Evolutionary conservation across 2,329 filamentous ascomycete species (phyloP), one percentile per base, ranked within the genome.

Genomic region (Xylogone sp.): DNA sequence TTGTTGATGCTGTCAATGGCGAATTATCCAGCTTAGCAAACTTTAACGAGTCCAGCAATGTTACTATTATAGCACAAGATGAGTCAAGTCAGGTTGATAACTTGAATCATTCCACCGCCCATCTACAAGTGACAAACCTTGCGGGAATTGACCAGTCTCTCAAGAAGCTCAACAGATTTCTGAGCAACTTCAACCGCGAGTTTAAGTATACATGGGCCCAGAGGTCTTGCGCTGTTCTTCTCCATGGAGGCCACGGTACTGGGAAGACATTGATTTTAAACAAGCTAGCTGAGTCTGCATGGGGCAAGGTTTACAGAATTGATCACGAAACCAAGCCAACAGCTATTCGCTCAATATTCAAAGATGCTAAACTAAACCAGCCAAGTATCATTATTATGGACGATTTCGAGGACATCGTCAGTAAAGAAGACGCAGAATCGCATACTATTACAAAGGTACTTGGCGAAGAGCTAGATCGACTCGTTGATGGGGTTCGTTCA

Each of bases 381-480:
- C 90, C 90, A 0, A 90, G 87, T 63, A 78, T 95, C 13, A 75
- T 97, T 21, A 68, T 94, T 2, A 85, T 97, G 50, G 91, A 96
- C 66, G 77, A 88, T 50, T 73, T 96, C 16, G 86, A 93, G 42
- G 75, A 79, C 39, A 73, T 96, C 22, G 81, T 88, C 13, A 77
- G 81, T 45, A 83, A 82, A 61, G 81, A 82, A 2, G 73, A 78
- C 34, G 65, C 73, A 21, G 77, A 77, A 57, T 73, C 76, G 8
- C 68, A 67, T 56, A 74, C 69, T 51, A 78, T 78, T 60, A 77
- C 77, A 43, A 78, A 71, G 58, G 67, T 71, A 10, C 68, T 86
- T 3, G 71, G 69, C 29, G 73, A 78, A 57, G 78, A 82, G 43
- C 70, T 90, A 2, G 79, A 84, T 53, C 71, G 71, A 21, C 69